Base-by-base conservation (phyloP, 2,329 filamentous ascomycete species). In the Monosporascus sp. region DNA sequence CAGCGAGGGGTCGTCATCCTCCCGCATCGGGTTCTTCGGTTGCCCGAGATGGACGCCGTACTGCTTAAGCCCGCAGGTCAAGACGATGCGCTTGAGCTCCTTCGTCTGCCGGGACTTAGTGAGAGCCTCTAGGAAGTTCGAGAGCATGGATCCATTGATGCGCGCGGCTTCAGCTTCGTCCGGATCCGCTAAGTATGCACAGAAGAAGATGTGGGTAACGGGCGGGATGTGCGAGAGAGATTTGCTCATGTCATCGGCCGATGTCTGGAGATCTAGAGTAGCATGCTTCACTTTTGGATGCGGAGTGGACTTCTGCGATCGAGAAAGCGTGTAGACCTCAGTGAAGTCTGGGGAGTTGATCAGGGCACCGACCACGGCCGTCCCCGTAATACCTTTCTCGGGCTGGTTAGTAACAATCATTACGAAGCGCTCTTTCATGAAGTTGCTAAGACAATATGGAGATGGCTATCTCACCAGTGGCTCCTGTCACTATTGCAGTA, bases 31-130 rank as follows among this genome's bases (percentile, higher is more conserved):
- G 55, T 72, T 71, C 55, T 78, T 79, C 15, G 68, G 63, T 9
- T 65, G 67, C 8, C 78, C 76, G 2, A 79, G 69, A 55, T 81
- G 78, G 3, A 80, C 75, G 24, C 77, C 76, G 58, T 80, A 81
- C 51, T 82, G 77, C 59, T 81, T 81, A 37, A 70, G 63, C 1
- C 78, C 78, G 0, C 71, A 75, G 6, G 77, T 74, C 9, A 81
- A 67, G 22, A 80, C 62, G 52, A 81, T 69, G n/a, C 74, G 70
- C 58, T 78, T 76, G 46, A 80, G 58, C 14, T 68, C 65, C 46
- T 68, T 67, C 37, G 68, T 64, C 4, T 71, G 71, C 0, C 72
- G 73, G 2, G 71, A 75, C 17, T 71, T 68, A 1, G 69, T 68
- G 8, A 81, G 66, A 0, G 76, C 75, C 2, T 65, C 51, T 22